Evolutionary conservation across 2,329 filamentous ascomycete genomes (phyloP).

Genomic region (Aspergillus sp.): DNA sequence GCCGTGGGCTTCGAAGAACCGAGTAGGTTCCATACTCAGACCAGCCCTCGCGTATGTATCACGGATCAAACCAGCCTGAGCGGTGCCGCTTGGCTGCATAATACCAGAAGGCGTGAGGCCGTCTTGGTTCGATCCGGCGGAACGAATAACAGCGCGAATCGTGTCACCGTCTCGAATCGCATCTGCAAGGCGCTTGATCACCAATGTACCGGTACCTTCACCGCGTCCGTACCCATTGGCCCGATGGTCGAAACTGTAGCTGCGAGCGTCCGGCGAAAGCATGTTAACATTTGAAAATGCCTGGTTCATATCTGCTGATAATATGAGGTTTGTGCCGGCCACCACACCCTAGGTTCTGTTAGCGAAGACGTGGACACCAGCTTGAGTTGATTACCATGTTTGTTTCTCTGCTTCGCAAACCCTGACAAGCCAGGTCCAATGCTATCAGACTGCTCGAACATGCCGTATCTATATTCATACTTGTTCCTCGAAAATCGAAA

Average conservation of each 20-base stretch:
- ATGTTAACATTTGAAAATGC: not conserved
- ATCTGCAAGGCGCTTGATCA: not conserved
- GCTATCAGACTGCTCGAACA: constrained; percentile 16
- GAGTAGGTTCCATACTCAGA: not conserved
- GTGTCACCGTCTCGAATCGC: not conserved
- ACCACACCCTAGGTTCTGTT: not conserved
- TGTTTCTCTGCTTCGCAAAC: not conserved
- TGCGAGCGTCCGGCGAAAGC: constrained; percentile 19
- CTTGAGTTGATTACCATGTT: not conserved
- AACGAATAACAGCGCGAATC: not conserved
- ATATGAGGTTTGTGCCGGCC: not conserved
- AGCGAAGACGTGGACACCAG: not conserved
- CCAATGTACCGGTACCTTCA: not conserved
- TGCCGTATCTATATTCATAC: constrained; percentile 16
- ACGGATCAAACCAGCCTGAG: not conserved
- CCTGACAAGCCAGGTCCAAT: constrained; percentile 7
- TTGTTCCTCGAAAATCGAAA: constrained; percentile 7
- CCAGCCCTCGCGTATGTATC: constrained; percentile 10
- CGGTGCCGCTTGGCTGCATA: not conserved
- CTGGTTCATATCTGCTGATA: not conserved
- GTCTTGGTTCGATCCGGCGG: not conserved
- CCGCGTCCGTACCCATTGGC: not conserved
- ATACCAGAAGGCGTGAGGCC: not conserved
- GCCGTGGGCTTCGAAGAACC: constrained; percentile 18
- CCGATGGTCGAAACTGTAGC: not conserved